Conservation (phyloP, 2,329 filamentous ascomycete species). For the Penicillium palitans region DNA sequence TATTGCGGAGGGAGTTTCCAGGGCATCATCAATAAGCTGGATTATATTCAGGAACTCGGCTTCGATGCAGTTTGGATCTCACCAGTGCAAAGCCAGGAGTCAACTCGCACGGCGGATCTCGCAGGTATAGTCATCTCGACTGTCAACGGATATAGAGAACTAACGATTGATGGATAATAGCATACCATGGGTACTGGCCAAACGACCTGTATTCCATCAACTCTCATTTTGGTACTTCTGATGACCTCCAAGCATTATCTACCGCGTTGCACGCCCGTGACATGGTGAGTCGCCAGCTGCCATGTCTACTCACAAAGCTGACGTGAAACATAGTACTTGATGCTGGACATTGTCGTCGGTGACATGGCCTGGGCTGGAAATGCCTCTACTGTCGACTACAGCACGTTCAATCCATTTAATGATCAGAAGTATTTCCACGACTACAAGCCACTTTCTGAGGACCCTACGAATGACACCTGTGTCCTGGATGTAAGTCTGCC, state of each 20-base stretch:
- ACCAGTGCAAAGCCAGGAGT: slow-evolving; percentile 44
- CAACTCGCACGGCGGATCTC: slow-evolving; percentile 34
- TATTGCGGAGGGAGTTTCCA: slow-evolving; percentile 53
- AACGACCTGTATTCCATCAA: slow-evolving; percentile 53
- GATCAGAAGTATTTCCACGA: slow-evolving; percentile 29
- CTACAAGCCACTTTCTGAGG: slow-evolving; percentile 17
- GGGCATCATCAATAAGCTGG: slow-evolving; percentile 47
- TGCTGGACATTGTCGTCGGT: slow-evolving; percentile 57
- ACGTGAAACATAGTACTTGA: slow-evolving; percentile 48
- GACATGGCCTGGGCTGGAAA: slow-evolving; percentile 23
- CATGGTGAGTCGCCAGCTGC: slow-evolving; percentile 36
- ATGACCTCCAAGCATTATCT: slow-evolving; percentile 60
- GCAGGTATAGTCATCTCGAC: slow-evolving; percentile 47
- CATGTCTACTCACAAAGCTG: neutral
- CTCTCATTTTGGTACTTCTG: slow-evolving; percentile 57
- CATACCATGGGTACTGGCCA: slow-evolving; percentile 14
- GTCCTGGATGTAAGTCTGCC: slow-evolving; percentile 11
- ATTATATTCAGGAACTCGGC: slow-evolving; percentile 52
- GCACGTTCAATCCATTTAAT: slow-evolving; percentile 30
- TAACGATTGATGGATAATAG: slow-evolving; percentile 3
- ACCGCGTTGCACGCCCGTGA: slow-evolving; percentile 55
- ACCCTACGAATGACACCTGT: slow-evolving; percentile 7
- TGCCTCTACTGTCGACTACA: slow-evolving; percentile 26
- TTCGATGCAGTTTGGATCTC: slow-evolving; percentile 54
- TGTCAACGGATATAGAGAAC: slow-evolving; percentile 49